These are phyloP conservation scores for Tuber borchii DNA, from an alignment of 495 filamentous ascomycete species.

Conservation along the genomic window DNA sequence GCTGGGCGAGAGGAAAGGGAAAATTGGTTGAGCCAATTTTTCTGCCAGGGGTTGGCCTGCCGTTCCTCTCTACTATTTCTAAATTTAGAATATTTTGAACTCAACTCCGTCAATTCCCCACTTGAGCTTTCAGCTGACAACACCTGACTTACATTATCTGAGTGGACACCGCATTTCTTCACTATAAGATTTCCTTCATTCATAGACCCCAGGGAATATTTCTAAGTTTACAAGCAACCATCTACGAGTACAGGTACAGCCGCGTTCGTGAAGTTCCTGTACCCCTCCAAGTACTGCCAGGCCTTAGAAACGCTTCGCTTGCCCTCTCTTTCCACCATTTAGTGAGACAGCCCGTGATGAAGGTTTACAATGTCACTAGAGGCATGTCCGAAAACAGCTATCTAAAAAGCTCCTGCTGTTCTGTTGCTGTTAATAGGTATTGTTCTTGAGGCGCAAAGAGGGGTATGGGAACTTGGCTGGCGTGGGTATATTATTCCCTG, in stretches of 20 bases:
- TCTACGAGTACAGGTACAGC: not conserved
- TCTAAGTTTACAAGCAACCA: not conserved
- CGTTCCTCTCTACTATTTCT: not conserved
- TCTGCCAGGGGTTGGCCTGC: conserved; percentile 22
- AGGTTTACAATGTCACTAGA: not conserved
- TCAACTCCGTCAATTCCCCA: not conserved
- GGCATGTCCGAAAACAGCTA: not conserved
- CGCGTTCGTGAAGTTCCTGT: not conserved
- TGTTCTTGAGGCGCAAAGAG: too few species aligned
- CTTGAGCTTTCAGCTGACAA: not conserved
- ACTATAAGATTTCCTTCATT: not conserved
- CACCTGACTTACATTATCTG: not conserved
- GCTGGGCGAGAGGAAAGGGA: conserved; percentile 18
- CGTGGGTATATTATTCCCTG: too few species aligned
- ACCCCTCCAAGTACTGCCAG: not conserved
- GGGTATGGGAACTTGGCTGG: too few species aligned
- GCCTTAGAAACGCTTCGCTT: not conserved
- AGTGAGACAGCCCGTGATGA: not conserved
- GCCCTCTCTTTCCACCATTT: not conserved
- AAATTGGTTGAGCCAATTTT: conserved; percentile 24
- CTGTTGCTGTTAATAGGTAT: too few species aligned
- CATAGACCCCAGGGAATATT: not conserved
- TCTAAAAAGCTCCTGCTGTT: not conserved
- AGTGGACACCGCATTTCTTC: not conserved
- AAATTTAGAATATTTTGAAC: not conserved